These are phyloP conservation scores for Deinandra increscens DNA, from an alignment of 129 eudicot species.

Conservation along the genomic window DNA sequence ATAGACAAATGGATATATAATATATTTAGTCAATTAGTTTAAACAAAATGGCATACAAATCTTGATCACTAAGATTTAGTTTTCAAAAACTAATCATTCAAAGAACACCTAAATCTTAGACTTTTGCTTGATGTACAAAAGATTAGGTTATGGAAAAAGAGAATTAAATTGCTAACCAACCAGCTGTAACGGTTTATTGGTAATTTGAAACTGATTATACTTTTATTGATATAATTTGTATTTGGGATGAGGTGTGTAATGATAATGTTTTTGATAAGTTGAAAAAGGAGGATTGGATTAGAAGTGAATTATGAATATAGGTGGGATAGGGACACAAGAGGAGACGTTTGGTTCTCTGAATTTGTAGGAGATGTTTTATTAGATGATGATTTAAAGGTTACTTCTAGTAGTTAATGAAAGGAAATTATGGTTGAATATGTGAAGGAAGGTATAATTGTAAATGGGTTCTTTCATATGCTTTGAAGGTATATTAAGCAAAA, in stretches of 20 bases:
- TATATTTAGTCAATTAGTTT: neutral
- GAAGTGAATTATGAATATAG: constrained; percentile 17
- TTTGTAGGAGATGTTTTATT: neutral
- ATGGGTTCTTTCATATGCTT: constrained; percentile 25
- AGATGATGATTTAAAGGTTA: constrained; percentile 25
- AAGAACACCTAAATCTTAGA: neutral
- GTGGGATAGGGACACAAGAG: too few relatives aligned
- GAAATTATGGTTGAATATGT: constrained; percentile 18
- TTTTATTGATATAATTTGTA: neutral
- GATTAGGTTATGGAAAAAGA: neutral
- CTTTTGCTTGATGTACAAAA: neutral
- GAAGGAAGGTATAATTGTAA: constrained; percentile 37
- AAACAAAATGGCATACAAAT: neutral
- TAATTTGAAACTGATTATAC: neutral
- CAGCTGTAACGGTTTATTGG: neutral
- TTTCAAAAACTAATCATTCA: neutral
- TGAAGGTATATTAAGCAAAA: constrained; percentile 24
- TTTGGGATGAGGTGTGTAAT: neutral
- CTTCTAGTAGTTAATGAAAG: constrained; percentile 29
- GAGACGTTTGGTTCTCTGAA: neutral
- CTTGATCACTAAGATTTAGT: constrained; percentile 1
- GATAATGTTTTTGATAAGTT: constrained; percentile 6
- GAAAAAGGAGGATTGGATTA: constrained; percentile 28
- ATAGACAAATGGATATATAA: neutral
- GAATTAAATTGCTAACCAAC: neutral